Percentiles rank a stretch among this genome's conserved stretches.
Evolutionary conservation across 179 eudicot species (phyloP).

Genomic region (Silene vulgaris): DNA sequence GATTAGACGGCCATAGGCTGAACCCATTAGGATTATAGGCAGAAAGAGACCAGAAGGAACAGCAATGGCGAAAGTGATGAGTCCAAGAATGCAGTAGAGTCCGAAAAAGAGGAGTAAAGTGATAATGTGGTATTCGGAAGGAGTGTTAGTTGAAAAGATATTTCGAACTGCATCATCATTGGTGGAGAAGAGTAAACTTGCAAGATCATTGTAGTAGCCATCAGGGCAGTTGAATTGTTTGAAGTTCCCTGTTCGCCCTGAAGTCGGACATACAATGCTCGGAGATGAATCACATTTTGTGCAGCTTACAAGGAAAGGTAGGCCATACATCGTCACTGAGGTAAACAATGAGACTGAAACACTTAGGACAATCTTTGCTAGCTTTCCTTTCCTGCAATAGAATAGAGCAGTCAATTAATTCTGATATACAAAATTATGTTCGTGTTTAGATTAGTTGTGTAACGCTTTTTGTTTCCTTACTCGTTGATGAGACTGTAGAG

Average conservation of each 20-base stretch:
- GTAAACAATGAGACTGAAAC: slow-evolving; percentile 70
- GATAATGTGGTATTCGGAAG: slow-evolving; percentile 40
- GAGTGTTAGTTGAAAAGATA: slow-evolving; percentile 75
- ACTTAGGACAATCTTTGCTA: slow-evolving; percentile 62
- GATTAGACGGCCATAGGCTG: slow-evolving; percentile 80
- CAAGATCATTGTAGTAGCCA: slow-evolving; percentile 85
- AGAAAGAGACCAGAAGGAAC: slow-evolving; percentile 93
- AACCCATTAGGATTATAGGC: slow-evolving; percentile 88
- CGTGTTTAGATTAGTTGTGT: too few relatives aligned
- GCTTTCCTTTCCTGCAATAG: slow-evolving; percentile 71
- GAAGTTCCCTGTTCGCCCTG: slow-evolving; percentile 71
- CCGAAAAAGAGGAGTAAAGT: slow-evolving; percentile 55
- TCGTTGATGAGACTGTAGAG: slow-evolving; percentile 81
- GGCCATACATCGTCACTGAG: slow-evolving; percentile 67
- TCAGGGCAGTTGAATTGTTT: slow-evolving; percentile 83
- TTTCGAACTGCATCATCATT: slow-evolving; percentile 86
- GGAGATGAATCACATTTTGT: slow-evolving; percentile 57
- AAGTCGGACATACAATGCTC: slow-evolving; percentile 51
- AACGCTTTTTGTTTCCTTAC: slow-evolving; percentile 39
- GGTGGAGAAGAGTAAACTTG: slow-evolving; percentile 87
- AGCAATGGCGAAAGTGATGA: slow-evolving; percentile 83
- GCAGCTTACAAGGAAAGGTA: slow-evolving; percentile 75
- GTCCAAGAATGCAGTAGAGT: slow-evolving; percentile 64
- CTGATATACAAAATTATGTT: too few relatives aligned
- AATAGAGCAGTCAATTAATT: background rate